Evolutionary conservation across 2,329 filamentous ascomycete genomes (phyloP), one percentile per base, ranked within the genome.

Genomic region (Epichloe scottii): DNA sequence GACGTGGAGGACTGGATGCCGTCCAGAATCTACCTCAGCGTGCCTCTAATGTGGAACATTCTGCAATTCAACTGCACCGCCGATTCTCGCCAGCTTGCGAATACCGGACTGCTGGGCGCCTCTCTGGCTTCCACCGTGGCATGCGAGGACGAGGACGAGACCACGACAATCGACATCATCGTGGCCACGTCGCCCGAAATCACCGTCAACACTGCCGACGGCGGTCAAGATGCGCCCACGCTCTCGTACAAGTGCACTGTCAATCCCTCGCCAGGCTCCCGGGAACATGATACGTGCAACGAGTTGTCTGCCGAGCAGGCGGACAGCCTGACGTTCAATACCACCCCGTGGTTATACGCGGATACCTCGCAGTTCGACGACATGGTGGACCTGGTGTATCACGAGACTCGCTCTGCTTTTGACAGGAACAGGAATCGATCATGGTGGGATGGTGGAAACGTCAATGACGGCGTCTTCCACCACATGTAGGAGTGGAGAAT

Each of bases 11-110:
- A 75, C 55, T 76, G 74, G 74, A 71, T 74, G 62, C 74, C 74
- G 0, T 74, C 71, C 21, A 72, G 72, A 46, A 76, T 76, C 45
- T 71, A 75, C 55, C 71, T 77, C 37, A 76, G 71, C 53, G 71
- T 76, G 1, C 71, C 72, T 1, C 57, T 77, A 4, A 76, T 76
- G 74, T 76, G 74, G 74, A 71, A 74, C 38, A 70, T 76, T 10
- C 59, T 77, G 4, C 71, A 75, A 50, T 70, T 75, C 57, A 73
- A 71, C 56, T 74, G 64, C 33, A 63, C 63, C 7, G 61, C 67
- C 0, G 65, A 69, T 17, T 59, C 65, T 1, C 64, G 64, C 5
- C 66, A 68, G 12, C 60, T 62, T 1, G 62, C 69, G 0, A 60
- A 61, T 0, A 62, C 66, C 3, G 68, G 71, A 3, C 60, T 76